Conservation (phyloP, 306 rosid species). For the Sicyos baderoa region DNA sequence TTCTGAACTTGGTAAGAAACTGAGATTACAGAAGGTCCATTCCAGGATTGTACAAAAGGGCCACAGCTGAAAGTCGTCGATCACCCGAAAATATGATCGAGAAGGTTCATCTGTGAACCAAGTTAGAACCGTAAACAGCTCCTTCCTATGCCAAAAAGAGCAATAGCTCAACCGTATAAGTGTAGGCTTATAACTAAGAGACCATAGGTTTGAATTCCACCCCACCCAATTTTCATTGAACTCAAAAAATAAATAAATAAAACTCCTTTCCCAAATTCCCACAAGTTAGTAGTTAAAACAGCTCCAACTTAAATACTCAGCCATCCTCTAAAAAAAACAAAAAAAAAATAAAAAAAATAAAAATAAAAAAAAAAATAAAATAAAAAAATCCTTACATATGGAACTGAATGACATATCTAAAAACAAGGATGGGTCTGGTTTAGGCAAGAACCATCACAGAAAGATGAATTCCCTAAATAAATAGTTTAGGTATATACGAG, state of each 20-base stretch:
- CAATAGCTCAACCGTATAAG: no score
- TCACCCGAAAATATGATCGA: no score
- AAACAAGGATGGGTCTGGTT: not conserved
- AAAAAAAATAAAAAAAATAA: not conserved
- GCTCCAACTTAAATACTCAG: no score
- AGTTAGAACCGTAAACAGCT: no score
- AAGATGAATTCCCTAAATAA: not conserved
- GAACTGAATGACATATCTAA: not conserved
- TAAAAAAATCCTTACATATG: not conserved
- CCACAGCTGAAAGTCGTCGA: not conserved
- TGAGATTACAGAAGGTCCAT: slow-evolving; percentile 6
- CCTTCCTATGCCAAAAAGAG: no score
- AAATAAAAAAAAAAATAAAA: not conserved
- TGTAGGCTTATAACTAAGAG: no score
- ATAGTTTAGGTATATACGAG: not conserved
- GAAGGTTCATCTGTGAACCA: no score
- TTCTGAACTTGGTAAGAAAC: not conserved
- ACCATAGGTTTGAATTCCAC: no score
- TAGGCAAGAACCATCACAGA: not conserved
- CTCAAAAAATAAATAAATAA: no score
- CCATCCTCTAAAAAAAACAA: not conserved
- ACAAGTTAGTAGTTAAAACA: no score
- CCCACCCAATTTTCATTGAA: no score
- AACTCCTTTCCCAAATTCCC: no score
- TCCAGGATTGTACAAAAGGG: not conserved